phyloP scores from a whole-genome alignment of 2,329 filamentous ascomycete species.

The Aspergillus piperis region DNA sequence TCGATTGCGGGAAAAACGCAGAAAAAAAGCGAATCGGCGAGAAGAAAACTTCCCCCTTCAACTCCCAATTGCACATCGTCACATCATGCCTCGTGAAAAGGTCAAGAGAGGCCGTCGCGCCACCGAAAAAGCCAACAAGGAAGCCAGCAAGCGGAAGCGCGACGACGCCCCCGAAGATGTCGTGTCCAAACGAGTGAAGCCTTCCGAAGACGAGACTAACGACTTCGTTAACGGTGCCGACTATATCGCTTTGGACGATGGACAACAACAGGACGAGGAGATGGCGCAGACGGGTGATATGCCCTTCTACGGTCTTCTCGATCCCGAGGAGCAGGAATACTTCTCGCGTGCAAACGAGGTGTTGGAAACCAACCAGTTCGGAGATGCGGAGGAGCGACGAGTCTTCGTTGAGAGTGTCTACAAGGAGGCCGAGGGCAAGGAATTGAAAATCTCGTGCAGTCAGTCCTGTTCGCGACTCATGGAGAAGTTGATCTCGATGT shows the following conservation, averaged over 20 bases:
- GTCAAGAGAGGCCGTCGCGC: slow-evolving; percentile 50
- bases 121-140: slow-evolving; percentile 43
- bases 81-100: slow-evolving; percentile 48
- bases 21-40: background rate
- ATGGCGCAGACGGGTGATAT: slow-evolving; percentile 52
- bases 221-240: slow-evolving; percentile 31
- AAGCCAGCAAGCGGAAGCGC: slow-evolving; percentile 39
- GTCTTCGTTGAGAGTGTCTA: slow-evolving; percentile 80
- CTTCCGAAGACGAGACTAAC: slow-evolving; percentile 27
- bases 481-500: slow-evolving; percentile 85
- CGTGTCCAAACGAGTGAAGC: slow-evolving; percentile 43
- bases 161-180: slow-evolving; percentile 38
- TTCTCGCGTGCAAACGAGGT: slow-evolving; percentile 88
- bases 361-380: slow-evolving; percentile 87
- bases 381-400: slow-evolving; percentile 68
- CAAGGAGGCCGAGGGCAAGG: slow-evolving; percentile 83
- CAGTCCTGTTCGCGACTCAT: slow-evolving; percentile 92
- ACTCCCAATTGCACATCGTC: too few species aligned
- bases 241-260: slow-evolving; percentile 40
- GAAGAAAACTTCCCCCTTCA: too few species aligned
- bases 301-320: slow-evolving; percentile 90
- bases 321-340: slow-evolving; percentile 92
- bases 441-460: slow-evolving; percentile 92
- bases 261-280: slow-evolving; percentile 24
- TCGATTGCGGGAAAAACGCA: slow-evolving; percentile 23